A percentile compares a stretch with the other conserved stretches of the same genome.
Conservation (phyloP, 192 early-diverging fungal species). For the Coemansia umbellata region DNA sequence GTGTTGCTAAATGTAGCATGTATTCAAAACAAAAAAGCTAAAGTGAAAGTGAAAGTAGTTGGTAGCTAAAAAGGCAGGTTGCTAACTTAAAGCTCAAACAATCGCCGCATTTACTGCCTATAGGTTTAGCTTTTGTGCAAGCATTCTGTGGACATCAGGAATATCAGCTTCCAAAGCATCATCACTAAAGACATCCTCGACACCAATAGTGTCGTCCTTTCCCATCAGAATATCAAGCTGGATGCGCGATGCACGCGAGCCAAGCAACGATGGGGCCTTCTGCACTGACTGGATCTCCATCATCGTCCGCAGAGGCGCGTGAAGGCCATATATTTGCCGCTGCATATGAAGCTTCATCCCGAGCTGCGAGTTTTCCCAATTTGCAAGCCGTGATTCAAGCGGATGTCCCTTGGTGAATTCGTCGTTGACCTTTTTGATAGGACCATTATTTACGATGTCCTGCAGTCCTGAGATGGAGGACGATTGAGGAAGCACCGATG, state of each 20-base stretch:
- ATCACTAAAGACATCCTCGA: slow-evolving; percentile 87
- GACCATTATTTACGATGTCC: slow-evolving; percentile 27
- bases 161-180: slow-evolving; percentile 20
- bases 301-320: slow-evolving; percentile 87
- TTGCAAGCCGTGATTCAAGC: slow-evolving; percentile 67
- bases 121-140: slow-evolving; percentile 17
- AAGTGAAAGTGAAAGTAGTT: not conserved
- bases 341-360: slow-evolving; percentile 78
- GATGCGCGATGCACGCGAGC: slow-evolving; percentile 41
- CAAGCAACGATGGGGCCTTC: slow-evolving; percentile 16
- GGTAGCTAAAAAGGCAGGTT: not conserved
- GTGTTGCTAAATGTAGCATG: no score
- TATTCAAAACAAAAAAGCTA: no score
- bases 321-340: slow-evolving; percentile 77
- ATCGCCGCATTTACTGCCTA: not conserved
- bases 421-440: slow-evolving; percentile 17
- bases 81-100: no score
- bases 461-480: slow-evolving; percentile 11
- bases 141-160: slow-evolving; percentile 21
- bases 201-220: slow-evolving; percentile 83
- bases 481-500: slow-evolving; percentile 25
- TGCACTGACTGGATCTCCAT: slow-evolving; percentile 77
- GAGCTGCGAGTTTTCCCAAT: slow-evolving; percentile 83
- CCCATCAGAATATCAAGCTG: slow-evolving; percentile 83
- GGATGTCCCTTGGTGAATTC: slow-evolving; percentile 60